Evolutionary conservation across 768 basidiomycete genomes (phyloP).

Genomic region (Arthromyces matolae): DNA sequence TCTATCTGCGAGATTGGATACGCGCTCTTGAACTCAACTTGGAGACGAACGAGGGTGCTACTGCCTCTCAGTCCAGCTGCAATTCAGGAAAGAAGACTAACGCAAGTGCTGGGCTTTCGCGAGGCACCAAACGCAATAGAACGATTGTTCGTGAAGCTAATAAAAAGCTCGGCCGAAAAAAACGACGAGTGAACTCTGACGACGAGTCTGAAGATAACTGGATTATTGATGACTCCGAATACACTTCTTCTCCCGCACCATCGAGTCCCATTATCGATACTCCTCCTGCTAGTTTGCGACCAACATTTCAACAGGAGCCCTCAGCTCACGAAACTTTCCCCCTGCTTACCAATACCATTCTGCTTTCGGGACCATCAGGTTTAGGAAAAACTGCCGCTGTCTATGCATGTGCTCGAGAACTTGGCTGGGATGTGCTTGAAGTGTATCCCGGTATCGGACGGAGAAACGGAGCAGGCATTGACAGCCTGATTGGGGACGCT

Average conservation of each 20-base stretch:
- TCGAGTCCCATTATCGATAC: conserved; percentile 3
- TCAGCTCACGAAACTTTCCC: conserved; percentile 25
- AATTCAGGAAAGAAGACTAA: conserved; percentile 25
- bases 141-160: conserved; percentile 53
- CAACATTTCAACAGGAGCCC: neutral
- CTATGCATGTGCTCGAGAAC: conserved; percentile 90
- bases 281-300: neutral
- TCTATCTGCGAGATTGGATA: conserved; percentile 78
- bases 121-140: conserved; percentile 51
- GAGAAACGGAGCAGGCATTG: conserved; percentile 74
- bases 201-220: conserved; percentile 58
- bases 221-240: conserved; percentile 45
- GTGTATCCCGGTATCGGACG: conserved; percentile 95
- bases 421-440: conserved; percentile 96
- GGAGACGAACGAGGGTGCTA: conserved; percentile 18
- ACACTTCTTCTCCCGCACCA: conserved; percentile 20
- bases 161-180: conserved; percentile 49
- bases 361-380: conserved; percentile 80
- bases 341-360: conserved; percentile 78
- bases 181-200: conserved; percentile 47
- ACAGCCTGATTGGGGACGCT: conserved; percentile 83
- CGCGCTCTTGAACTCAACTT: conserved; percentile 61
- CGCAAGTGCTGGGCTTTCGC: conserved; percentile 15
- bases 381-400: conserved; percentile 90
- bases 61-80: conserved; percentile 14